phyloP scores from a whole-genome alignment of 768 basidiomycete species.

The Auriculariales sp. region DNA sequence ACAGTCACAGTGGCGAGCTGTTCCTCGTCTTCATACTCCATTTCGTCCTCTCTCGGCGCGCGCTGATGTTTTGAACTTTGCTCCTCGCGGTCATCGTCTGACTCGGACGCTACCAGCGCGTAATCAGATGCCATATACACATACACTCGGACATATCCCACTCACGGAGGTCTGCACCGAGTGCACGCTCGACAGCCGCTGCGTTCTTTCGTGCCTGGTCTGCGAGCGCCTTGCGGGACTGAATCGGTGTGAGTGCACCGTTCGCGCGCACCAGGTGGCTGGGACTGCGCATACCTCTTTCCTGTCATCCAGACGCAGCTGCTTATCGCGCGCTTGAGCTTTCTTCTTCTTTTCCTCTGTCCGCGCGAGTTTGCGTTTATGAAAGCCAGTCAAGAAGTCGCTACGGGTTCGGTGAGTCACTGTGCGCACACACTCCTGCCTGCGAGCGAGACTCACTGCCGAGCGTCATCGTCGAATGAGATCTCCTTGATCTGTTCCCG shows the following conservation, averaged over 20 bases:
- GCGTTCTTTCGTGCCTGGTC: conserved; percentile 71
- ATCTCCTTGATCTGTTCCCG: conserved; percentile 62
- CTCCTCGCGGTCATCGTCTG: conserved; percentile 23
- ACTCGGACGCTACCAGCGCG: conserved; percentile 6
- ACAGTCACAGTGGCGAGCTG: conserved; percentile 81
- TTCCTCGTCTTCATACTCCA: conserved; percentile 74
- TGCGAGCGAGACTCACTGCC: conserved; percentile 34
- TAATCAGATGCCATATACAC: too few species aligned
- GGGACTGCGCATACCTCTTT: conserved; percentile 43
- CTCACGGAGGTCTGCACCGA: conserved; percentile 3
- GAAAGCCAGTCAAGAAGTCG: conserved; percentile 86
- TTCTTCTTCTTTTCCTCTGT: conserved; percentile 60
- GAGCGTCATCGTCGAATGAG: conserved; percentile 74
- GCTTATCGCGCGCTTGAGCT: conserved; percentile 64
- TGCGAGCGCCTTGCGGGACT: conserved; percentile 69
- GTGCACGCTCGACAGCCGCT: conserved; percentile 55
- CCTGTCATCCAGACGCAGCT: conserved; percentile 56
- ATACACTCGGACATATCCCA: background rate
- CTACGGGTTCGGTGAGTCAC: conserved; percentile 32
- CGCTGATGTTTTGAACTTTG: conserved; percentile 37
- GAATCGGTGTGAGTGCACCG: conserved; percentile 1
- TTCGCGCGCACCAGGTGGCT: conserved; percentile 1
- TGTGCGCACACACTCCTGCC: background rate
- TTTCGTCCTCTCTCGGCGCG: conserved; percentile 31
- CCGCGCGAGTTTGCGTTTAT: conserved; percentile 80